phyloP scores from a whole-genome alignment of 192 early-diverging fungal genomes.

The Coemansia sp. region DNA sequence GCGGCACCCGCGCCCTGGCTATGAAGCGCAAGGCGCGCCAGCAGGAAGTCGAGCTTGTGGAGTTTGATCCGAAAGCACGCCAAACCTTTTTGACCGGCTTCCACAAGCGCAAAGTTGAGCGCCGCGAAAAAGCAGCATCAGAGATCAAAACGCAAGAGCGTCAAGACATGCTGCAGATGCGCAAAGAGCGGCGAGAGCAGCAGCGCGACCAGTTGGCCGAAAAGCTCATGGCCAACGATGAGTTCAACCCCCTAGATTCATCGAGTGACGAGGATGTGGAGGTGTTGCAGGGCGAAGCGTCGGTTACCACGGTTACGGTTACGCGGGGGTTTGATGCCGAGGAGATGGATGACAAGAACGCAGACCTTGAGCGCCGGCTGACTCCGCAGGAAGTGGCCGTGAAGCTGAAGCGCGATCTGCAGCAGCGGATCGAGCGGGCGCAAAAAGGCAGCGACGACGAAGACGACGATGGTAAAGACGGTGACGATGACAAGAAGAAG shows the following conservation, averaged over 20 bases:
- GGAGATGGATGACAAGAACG: slow-evolving; percentile 16
- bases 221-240: slow-evolving; percentile 42
- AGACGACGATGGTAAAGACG: neutral
- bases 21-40: slow-evolving; percentile 68
- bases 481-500: slow-evolving; percentile 6
- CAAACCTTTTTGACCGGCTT: slow-evolving; percentile 74
- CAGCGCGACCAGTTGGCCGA: slow-evolving; percentile 58
- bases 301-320: slow-evolving; percentile 71
- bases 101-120: slow-evolving; percentile 74
- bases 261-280: slow-evolving; percentile 51
- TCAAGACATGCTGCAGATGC: slow-evolving; percentile 56
- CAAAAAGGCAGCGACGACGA: slow-evolving; percentile 7
- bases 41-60: slow-evolving; percentile 62
- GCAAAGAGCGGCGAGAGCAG: slow-evolving; percentile 54
- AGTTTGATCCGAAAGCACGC: slow-evolving; percentile 65
- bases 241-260: neutral
- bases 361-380: slow-evolving; percentile 18
- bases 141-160: slow-evolving; percentile 58
- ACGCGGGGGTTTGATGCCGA: slow-evolving; percentile 65
- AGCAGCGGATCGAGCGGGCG: slow-evolving; percentile 3
- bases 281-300: slow-evolving; percentile 57
- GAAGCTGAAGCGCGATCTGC: slow-evolving; percentile 18
- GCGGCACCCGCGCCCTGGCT: slow-evolving; percentile 62
- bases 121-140: slow-evolving; percentile 58
- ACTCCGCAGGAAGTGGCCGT: slow-evolving; percentile 28